phyloP scores from a whole-genome alignment of 2,329 filamentous ascomycete genomes.

The Cordyceps militaris region DNA sequence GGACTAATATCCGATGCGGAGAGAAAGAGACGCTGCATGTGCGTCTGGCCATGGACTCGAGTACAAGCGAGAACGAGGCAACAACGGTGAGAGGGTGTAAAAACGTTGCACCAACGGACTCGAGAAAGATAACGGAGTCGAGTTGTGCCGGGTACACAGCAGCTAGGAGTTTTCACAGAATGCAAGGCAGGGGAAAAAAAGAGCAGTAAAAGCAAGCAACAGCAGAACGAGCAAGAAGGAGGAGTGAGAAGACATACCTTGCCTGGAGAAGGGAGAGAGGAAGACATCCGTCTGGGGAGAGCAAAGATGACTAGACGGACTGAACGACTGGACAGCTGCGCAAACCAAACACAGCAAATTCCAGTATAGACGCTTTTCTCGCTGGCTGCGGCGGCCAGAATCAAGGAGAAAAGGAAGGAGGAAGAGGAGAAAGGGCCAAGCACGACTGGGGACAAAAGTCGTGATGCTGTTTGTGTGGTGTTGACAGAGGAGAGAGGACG shows the following conservation, averaged over 20 bases:
- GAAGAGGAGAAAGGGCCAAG: not conserved
- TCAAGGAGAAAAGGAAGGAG: constrained; percentile 6
- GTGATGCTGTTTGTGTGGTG: constrained; percentile 10
- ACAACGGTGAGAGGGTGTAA: not conserved
- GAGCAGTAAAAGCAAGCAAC: not conserved
- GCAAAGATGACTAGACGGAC: constrained; percentile 1
- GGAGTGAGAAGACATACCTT: not conserved
- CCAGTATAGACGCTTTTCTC: constrained; percentile 9
- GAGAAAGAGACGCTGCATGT: not conserved
- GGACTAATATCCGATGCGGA: not conserved
- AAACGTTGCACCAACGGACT: not conserved
- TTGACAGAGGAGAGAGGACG: constrained; percentile 6
- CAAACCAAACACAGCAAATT: not conserved
- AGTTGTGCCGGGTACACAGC: not conserved
- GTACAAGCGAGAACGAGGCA: not conserved
- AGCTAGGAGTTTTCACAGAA: not conserved
- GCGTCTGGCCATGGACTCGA: not conserved
- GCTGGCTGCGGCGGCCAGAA: constrained; percentile 9
- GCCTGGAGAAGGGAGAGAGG: constrained; percentile 7
- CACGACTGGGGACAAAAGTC: constrained; percentile 11
- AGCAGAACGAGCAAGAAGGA: not conserved
- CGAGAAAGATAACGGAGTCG: not conserved
- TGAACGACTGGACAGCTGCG: not conserved
- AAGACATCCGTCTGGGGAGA: constrained; percentile 8
- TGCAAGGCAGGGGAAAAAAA: not conserved